Evolutionary conservation across 768 basidiomycete species (phyloP).

Genomic region (Russula abietina): DNA sequence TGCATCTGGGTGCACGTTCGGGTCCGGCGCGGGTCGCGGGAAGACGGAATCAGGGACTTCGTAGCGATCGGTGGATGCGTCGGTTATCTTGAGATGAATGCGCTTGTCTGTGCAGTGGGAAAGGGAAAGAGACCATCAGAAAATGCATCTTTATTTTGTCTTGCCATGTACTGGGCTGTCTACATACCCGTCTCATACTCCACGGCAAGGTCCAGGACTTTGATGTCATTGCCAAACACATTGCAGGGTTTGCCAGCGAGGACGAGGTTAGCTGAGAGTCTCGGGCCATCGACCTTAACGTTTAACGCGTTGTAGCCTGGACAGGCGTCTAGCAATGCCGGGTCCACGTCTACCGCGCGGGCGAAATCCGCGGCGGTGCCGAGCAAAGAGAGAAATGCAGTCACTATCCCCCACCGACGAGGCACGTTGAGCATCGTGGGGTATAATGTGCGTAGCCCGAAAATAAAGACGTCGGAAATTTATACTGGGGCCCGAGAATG

Average conservation of each 20-base stretch:
- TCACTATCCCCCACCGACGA: not conserved
- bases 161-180: too few species aligned
- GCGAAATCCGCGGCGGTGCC: not conserved
- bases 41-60: constrained; percentile 61
- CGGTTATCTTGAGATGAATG: constrained; percentile 59
- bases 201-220: constrained; percentile 44
- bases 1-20: constrained; percentile 28
- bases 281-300: constrained; percentile 36
- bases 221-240: constrained; percentile 53
- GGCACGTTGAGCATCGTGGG: not conserved
- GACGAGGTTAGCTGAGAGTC: constrained; percentile 46
- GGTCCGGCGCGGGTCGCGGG: constrained; percentile 42
- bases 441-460: not conserved
- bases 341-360: constrained; percentile 28
- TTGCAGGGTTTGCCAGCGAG: constrained; percentile 50
- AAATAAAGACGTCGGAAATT: not conserved
- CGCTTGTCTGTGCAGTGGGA: constrained; percentile 38
- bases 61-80: constrained; percentile 45
- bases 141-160: not conserved
- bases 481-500: not conserved
- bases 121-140: not conserved
- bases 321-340: constrained; percentile 44
- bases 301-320: constrained; percentile 52
- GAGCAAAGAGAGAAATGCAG: not conserved
- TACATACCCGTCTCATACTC: constrained; percentile 51